phyloP scores from a whole-genome alignment of 306 rosid genomes.

The Elaeagnus macrophylla region DNA sequence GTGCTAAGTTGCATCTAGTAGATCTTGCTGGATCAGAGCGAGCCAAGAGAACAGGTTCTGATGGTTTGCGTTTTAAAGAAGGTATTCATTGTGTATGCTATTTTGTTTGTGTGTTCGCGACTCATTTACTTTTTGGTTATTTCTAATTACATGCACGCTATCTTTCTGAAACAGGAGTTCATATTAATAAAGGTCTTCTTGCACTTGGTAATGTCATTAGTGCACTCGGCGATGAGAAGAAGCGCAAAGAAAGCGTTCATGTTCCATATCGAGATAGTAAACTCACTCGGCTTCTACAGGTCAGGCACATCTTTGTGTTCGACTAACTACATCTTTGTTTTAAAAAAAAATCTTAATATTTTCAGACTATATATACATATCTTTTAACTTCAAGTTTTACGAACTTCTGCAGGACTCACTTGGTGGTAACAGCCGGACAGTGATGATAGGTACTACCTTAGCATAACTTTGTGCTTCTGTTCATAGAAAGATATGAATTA shows the following conservation, averaged over 20 bases:
- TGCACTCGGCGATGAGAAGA: conserved; percentile 74
- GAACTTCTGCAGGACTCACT: conserved; percentile 82
- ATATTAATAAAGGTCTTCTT: conserved; percentile 63
- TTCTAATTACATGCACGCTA: conserved; percentile 17
- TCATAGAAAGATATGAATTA: background rate
- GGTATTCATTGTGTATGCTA: conserved; percentile 38
- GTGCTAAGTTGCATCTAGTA: conserved; percentile 93
- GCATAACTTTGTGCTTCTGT: conserved; percentile 1
- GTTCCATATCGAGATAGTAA: conserved; percentile 83
- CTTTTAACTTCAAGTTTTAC: conserved; percentile 13
- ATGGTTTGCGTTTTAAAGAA: conserved; percentile 96
- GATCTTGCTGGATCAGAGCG: conserved; percentile 99
- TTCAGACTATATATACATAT: conserved; percentile 8
- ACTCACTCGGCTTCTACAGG: conserved; percentile 97
- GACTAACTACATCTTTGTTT: background rate
- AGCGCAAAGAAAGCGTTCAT: conserved; percentile 61
- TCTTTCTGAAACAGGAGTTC: conserved; percentile 64
- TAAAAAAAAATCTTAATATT: background rate
- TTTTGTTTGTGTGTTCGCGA: background rate
- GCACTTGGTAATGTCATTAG: conserved; percentile 81
- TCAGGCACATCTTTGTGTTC: conserved; percentile 21
- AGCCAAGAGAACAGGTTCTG: conserved; percentile 99
- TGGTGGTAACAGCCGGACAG: conserved; percentile 99
- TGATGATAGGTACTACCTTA: conserved; percentile 73
- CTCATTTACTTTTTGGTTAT: conserved; percentile 12